Percentiles rank a stretch among this genome's conserved stretches.
These are phyloP conservation scores for Protomyces macrosporus DNA, from an alignment of 1,139 yeast genomes.

Conservation along the genomic window DNA sequence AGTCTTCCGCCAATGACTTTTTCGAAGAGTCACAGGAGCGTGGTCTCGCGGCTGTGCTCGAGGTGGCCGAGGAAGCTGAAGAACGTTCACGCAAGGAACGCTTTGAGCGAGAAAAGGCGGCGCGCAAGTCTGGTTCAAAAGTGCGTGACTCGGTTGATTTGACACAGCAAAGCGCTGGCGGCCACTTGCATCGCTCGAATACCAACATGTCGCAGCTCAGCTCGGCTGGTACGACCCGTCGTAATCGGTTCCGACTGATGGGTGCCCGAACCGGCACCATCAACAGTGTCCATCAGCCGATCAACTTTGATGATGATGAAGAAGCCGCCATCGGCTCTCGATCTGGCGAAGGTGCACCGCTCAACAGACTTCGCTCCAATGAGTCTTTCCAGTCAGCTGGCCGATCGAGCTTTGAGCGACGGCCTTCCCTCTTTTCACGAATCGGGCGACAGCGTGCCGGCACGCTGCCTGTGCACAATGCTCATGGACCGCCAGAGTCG, in stretches of 20 bases:
- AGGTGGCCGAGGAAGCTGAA: slow-evolving; percentile 20
- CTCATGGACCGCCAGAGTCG: neutral
- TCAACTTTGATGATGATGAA: neutral
- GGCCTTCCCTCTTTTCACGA: neutral
- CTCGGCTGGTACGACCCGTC: slow-evolving; percentile 2
- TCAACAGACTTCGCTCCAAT: neutral
- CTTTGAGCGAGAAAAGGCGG: slow-evolving; percentile 4
- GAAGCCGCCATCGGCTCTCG: neutral
- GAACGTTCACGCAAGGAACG: slow-evolving; percentile 16
- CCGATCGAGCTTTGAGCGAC: neutral
- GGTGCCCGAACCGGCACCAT: neutral
- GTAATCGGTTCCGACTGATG: slow-evolving; percentile 14
- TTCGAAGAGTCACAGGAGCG: slow-evolving; percentile 22
- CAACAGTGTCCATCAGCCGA: neutral
- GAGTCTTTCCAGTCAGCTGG: neutral
- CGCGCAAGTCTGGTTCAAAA: slow-evolving; percentile 5
- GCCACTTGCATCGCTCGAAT: slow-evolving; percentile 7
- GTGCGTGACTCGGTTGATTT: neutral
- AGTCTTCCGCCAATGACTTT: slow-evolving; percentile 18
- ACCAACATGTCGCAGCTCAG: slow-evolving; percentile 6
- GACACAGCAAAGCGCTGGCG: neutral
- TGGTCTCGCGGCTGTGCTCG: slow-evolving; percentile 20
- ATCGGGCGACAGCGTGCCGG: neutral
- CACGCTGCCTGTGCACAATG: neutral
- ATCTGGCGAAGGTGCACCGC: neutral